A percentile compares a stretch with the other conserved stretches of the same genome.
These are phyloP conservation scores for Boletus coffeatus DNA, from an alignment of 1,284 basidiomycete genomes.

Conservation along the genomic window DNA sequence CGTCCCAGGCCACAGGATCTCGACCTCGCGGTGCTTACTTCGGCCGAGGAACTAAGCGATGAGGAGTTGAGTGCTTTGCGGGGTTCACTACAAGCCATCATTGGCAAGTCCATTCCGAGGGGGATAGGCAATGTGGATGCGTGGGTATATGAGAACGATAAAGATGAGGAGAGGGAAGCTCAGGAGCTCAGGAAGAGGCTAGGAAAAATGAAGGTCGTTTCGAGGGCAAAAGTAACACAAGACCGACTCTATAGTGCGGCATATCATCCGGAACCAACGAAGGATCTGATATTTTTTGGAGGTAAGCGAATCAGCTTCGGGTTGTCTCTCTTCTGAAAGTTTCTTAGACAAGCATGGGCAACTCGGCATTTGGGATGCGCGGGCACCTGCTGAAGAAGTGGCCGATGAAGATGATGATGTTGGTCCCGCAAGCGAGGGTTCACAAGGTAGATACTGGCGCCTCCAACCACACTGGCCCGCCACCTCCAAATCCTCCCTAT, in stretches of 20 bases:
- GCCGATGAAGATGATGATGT: slow-evolving; percentile 57
- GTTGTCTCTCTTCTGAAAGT: slow-evolving; percentile 4
- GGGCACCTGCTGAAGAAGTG: slow-evolving; percentile 56
- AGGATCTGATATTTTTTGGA: slow-evolving; percentile 76
- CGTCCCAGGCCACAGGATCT: slow-evolving; percentile 63
- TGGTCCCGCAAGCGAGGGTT: slow-evolving; percentile 34
- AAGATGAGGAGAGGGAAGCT: slow-evolving; percentile 42
- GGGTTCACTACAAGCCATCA: slow-evolving; percentile 37
- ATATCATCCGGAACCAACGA: slow-evolving; percentile 75
- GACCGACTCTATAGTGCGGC: slow-evolving; percentile 68
- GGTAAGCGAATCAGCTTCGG: slow-evolving; percentile 36
- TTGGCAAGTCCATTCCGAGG: slow-evolving; percentile 33
- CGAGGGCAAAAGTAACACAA: slow-evolving; percentile 71
- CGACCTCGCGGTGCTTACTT: slow-evolving; percentile 41
- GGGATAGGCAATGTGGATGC: slow-evolving; percentile 43
- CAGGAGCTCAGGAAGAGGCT: slow-evolving; percentile 49
- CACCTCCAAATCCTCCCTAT: slow-evolving; percentile 70
- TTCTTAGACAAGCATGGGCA: slow-evolving; percentile 69
- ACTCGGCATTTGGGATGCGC: slow-evolving; percentile 78
- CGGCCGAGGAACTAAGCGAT: slow-evolving; percentile 44
- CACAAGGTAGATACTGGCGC: slow-evolving; percentile 73
- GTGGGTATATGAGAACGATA: slow-evolving; percentile 41
- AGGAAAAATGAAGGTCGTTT: slow-evolving; percentile 51
- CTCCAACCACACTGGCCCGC: slow-evolving; percentile 79
- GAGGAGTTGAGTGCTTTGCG: slow-evolving; percentile 43